phyloP scores from a whole-genome alignment of 768 basidiomycete species.

The Amanita rubescens region DNA sequence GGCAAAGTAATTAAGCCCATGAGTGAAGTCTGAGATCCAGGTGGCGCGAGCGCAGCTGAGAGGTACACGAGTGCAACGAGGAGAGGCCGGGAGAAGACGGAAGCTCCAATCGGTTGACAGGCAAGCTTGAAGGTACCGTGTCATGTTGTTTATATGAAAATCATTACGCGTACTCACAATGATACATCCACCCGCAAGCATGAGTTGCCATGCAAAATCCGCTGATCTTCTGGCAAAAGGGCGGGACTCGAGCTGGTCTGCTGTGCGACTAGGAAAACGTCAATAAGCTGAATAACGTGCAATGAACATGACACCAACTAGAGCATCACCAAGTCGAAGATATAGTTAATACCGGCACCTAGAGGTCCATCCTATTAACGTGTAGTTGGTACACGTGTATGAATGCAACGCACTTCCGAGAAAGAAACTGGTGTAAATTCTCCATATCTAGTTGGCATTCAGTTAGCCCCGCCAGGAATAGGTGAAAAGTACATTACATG shows the following conservation, averaged over 20 bases:
- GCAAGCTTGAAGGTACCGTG: conserved; percentile 25
- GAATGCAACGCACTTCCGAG: conserved; percentile 42
- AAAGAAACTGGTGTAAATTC: conserved; percentile 68
- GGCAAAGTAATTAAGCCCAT: conserved; percentile 77
- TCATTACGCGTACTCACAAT: conserved; percentile 39
- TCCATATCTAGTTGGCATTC: conserved; percentile 52
- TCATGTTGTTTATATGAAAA: background rate
- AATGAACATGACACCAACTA: conserved; percentile 40
- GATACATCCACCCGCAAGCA: conserved; percentile 46
- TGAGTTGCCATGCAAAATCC: conserved; percentile 72
- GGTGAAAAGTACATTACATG: conserved; percentile 18
- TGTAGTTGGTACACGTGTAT: background rate
- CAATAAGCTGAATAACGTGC: background rate
- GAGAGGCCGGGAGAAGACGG: conserved; percentile 56
- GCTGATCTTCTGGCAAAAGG: conserved; percentile 55
- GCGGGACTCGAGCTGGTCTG: conserved; percentile 54
- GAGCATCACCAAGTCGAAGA: conserved; percentile 67
- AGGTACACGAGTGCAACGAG: conserved; percentile 65
- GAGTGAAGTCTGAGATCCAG: conserved; percentile 61
- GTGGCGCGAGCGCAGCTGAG: conserved; percentile 55
- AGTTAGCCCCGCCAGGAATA: background rate
- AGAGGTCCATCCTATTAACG: background rate
- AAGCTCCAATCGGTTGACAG: conserved; percentile 53
- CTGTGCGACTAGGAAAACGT: conserved; percentile 45
- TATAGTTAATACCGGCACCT: conserved; percentile 44